Conservation (phyloP, 2,329 filamentous ascomycete genomes). For the Cytospora schulzeri region DNA sequence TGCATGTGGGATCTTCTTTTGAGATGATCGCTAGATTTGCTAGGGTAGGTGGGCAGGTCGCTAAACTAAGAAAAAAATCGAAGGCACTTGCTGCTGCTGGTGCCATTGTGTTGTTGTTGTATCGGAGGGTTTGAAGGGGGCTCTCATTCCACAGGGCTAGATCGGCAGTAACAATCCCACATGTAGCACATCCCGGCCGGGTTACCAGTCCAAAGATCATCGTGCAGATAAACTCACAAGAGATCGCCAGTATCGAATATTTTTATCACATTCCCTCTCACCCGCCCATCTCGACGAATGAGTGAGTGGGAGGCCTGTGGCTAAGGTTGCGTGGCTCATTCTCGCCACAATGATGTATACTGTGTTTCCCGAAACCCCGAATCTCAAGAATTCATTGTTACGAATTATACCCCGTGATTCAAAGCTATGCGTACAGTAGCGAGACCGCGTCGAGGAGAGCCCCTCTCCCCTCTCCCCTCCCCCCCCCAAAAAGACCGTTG, state of each 20-base stretch:
- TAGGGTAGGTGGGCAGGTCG: neutral
- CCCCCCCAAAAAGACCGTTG: neutral
- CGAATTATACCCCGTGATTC: neutral
- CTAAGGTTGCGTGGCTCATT: constrained; percentile 27
- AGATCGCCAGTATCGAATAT: constrained; percentile 8
- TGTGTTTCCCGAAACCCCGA: neutral
- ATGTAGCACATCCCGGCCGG: constrained; percentile 7
- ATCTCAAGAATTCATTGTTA: neutral
- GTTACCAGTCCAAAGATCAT: constrained; percentile 4
- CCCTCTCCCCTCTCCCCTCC: too few species aligned
- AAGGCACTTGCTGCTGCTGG: neutral
- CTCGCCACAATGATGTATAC: constrained; percentile 19
- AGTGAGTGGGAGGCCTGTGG: constrained; percentile 26
- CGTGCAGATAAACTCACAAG: constrained; percentile 18
- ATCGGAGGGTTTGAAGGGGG: too few species aligned
- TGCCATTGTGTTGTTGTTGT: neutral
- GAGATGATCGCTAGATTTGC: neutral
- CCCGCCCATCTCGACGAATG: constrained; percentile 18
- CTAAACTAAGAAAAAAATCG: too few species aligned
- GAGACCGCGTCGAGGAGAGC: too few species aligned
- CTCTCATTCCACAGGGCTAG: constrained; percentile 16
- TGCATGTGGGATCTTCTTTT: neutral
- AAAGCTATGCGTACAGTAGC: too few species aligned
- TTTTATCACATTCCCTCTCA: neutral
- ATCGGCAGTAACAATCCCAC: constrained; percentile 16